phyloP scores from a whole-genome alignment of 257 asterid genomes.

The Fraxinus excelsior region DNA sequence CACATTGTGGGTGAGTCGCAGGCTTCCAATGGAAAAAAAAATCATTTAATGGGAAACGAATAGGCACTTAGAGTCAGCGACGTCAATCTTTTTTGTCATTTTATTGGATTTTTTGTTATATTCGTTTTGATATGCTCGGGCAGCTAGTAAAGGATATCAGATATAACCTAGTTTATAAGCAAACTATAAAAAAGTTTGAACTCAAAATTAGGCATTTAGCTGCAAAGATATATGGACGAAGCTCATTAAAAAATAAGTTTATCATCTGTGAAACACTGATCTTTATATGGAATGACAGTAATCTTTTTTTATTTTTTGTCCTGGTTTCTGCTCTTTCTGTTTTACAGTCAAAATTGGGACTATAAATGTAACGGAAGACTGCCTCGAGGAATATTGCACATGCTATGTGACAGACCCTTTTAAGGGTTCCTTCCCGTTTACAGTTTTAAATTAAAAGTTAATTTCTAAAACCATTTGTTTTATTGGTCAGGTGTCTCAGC shows the following conservation, averaged over 20 bases:
- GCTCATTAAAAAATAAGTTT: background rate
- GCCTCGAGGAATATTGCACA: conserved; percentile 23
- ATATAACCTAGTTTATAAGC: background rate
- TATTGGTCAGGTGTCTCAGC: background rate
- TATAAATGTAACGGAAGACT: conserved; percentile 14
- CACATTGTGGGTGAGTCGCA: too few relatives aligned
- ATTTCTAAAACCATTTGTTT: background rate
- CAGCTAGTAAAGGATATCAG: conserved; percentile 5
- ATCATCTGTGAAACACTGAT: background rate
- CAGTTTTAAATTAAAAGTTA: background rate
- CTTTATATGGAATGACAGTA: background rate
- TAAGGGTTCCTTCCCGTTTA: background rate
- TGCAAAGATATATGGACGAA: background rate
- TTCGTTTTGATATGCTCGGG: too few relatives aligned
- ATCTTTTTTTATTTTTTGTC: background rate
- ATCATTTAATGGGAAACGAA: too few relatives aligned
- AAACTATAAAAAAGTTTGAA: background rate
- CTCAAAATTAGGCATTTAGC: background rate
- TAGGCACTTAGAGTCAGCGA: too few relatives aligned
- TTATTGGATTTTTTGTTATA: background rate
- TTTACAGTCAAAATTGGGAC: background rate
- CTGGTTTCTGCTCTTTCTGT: background rate
- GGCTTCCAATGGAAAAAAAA: too few relatives aligned
- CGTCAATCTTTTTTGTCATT: background rate
- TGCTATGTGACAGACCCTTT: conserved; percentile 15